Evolutionary conservation across 345 rosid species (phyloP).

Genomic region (Citropsis articulata): DNA sequence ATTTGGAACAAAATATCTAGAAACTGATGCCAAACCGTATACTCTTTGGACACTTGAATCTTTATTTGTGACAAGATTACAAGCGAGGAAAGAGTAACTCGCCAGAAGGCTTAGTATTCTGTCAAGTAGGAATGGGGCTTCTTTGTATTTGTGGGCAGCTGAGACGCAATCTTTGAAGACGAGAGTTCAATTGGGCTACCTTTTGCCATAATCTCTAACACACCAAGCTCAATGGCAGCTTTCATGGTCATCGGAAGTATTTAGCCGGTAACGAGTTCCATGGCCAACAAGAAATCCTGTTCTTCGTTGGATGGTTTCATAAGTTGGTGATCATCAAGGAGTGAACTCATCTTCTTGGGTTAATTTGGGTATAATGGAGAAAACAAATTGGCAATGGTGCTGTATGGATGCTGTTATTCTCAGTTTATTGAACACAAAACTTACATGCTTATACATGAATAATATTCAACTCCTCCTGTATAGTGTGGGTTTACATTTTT

Average conservation of each 20-base stretch:
- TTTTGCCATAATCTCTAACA: slow-evolving; percentile 28
- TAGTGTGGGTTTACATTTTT: too few species aligned
- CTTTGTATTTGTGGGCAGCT: slow-evolving; percentile 17
- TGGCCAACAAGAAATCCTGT: slow-evolving; percentile 13
- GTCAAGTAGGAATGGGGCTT: slow-evolving; percentile 25
- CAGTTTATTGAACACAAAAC: too few species aligned
- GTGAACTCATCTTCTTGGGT: background rate
- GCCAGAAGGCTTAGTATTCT: slow-evolving; percentile 29
- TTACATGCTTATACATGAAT: too few species aligned
- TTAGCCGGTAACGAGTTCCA: slow-evolving; percentile 17
- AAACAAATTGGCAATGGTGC: too few species aligned
- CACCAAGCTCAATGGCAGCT: background rate
- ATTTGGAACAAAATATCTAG: too few species aligned
- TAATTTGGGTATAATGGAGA: too few species aligned
- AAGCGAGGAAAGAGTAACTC: background rate
- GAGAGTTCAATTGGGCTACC: slow-evolving; percentile 20
- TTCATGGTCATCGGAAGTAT: slow-evolving; percentile 26
- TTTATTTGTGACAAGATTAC: too few species aligned
- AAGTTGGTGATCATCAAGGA: background rate
- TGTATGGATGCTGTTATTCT: too few species aligned
- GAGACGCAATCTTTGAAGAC: slow-evolving; percentile 24
- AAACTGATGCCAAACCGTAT: too few species aligned
- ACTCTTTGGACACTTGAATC: too few species aligned
- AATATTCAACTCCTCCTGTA: too few species aligned
- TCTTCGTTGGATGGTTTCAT: background rate